Evolutionary conservation across 257 asterid genomes (phyloP).

Genomic region (Jacaranda mimosifolia): DNA sequence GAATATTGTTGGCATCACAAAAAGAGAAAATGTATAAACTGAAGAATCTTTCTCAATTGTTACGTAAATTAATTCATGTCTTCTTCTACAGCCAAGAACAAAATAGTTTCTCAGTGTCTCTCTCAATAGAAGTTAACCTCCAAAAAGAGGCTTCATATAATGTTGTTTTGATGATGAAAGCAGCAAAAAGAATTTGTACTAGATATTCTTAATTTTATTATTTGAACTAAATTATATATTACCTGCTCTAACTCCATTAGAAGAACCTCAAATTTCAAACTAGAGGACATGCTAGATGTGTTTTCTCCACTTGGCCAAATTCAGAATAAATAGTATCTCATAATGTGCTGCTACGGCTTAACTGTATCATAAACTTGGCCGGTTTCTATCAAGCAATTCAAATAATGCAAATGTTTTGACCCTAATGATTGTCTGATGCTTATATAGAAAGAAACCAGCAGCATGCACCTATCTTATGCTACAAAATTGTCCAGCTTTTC

Average conservation of each 20-base stretch:
- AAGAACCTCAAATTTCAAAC: too few relatives aligned
- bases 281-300: too few relatives aligned
- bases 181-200: too few relatives aligned
- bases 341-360: too few relatives aligned
- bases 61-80: not conserved
- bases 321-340: too few relatives aligned
- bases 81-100: not conserved
- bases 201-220: too few relatives aligned
- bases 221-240: too few relatives aligned
- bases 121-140: conserved; percentile 2
- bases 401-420: not conserved
- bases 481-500: not conserved
- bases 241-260: too few relatives aligned
- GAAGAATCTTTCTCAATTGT: not conserved
- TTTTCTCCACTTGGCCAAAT: too few relatives aligned
- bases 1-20: not conserved
- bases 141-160: not conserved
- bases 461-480: not conserved
- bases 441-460: not conserved
- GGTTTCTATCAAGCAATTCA: not conserved
- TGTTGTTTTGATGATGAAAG: too few relatives aligned
- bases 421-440: not conserved
- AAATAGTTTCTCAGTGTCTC: not conserved
- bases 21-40: not conserved
- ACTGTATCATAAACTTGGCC: too few relatives aligned